These are phyloP conservation scores for Maudiozyma serrabonitensis DNA, from an alignment of 805 yeast species.

Conservation along the genomic window DNA sequence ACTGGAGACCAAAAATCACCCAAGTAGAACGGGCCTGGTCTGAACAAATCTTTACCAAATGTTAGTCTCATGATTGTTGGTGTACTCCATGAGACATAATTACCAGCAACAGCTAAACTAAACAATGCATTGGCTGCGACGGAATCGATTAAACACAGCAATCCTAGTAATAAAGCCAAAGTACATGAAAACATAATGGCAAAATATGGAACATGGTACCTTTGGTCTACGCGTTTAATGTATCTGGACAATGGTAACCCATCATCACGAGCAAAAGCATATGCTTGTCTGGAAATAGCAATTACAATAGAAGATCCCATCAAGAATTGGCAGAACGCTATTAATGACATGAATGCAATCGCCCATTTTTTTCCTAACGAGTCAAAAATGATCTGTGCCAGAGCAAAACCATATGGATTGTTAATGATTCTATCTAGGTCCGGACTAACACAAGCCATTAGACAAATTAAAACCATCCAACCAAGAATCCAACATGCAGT, in stretches of 20 bases:
- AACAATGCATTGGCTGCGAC: conserved; percentile 38
- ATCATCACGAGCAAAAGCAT: conserved; percentile 71
- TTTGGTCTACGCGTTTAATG: conserved; percentile 48
- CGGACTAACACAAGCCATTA: conserved; percentile 43
- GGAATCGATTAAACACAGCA: conserved; percentile 32
- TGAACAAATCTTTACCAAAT: conserved; percentile 39
- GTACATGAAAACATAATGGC: conserved; percentile 41
- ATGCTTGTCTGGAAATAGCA: conserved; percentile 60
- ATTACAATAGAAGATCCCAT: conserved; percentile 57
- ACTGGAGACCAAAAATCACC: conserved; percentile 41
- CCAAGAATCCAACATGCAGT: conserved; percentile 51
- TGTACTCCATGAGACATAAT: conserved; percentile 34
- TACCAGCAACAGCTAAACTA: conserved; percentile 35
- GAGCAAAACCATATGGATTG: conserved; percentile 45
- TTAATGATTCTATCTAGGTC: conserved; percentile 35
- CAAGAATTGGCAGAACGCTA: conserved; percentile 51
- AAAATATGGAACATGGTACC: conserved; percentile 51
- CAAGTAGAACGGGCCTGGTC: conserved; percentile 58
- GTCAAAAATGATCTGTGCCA: conserved; percentile 56
- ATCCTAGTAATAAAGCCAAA: conserved; percentile 31
- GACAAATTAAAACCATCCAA: conserved; percentile 42
- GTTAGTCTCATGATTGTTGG: conserved; percentile 34
- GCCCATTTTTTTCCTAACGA: conserved; percentile 59
- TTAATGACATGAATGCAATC: conserved; percentile 50
- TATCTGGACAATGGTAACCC: conserved; percentile 54